phyloP scores from a whole-genome alignment of 2,329 filamentous ascomycete species.

The Plenodomus tracheiphilus region DNA sequence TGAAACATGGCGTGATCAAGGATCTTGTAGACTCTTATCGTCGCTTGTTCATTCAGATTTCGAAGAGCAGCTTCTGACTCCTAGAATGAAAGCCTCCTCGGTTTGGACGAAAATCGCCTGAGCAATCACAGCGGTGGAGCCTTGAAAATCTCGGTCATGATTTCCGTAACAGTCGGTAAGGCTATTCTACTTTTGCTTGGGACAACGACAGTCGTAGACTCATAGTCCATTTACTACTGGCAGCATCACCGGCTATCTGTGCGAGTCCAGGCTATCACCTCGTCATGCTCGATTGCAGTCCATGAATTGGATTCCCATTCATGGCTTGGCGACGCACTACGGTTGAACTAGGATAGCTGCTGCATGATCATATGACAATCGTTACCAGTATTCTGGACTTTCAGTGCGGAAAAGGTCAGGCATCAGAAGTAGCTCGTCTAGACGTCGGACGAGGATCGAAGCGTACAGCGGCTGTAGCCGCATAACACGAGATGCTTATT shows the following conservation, averaged over 20 bases:
- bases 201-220: neutral
- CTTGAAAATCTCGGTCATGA: neutral
- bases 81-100: neutral
- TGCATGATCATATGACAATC: constrained; percentile 39
- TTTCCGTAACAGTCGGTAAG: neutral
- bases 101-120: neutral
- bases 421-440: constrained; percentile 14
- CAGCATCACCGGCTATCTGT: neutral
- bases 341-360: constrained; percentile 21
- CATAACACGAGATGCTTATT: constrained; percentile 9
- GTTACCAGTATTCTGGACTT: constrained; percentile 31
- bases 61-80: neutral
- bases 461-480: constrained; percentile 10
- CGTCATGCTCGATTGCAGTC: constrained; percentile 19
- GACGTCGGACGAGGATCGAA: constrained; percentile 6
- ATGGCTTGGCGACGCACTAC: constrained; percentile 29
- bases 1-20: constrained; percentile 2
- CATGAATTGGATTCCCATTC: constrained; percentile 17
- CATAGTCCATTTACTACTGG: neutral
- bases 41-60: neutral
- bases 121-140: neutral
- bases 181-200: neutral
- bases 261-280: neutral
- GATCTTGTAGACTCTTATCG: neutral
- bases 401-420: constrained; percentile 22